Evolutionary conservation across 345 rosid genomes (phyloP), one percentile per base, ranked within the genome.

Genomic region (Geranium rotundifolium): DNA sequence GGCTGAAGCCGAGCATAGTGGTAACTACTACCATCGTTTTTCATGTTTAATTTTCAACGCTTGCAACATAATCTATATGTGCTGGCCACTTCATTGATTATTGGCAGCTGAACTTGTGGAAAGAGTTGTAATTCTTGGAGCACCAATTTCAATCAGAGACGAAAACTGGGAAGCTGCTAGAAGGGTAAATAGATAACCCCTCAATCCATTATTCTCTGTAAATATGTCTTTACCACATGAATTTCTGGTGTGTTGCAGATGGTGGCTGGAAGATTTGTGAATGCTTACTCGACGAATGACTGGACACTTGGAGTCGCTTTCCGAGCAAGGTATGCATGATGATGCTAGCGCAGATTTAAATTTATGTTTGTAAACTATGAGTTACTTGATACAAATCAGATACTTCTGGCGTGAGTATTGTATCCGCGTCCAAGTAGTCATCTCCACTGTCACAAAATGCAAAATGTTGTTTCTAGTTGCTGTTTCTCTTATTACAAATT

Each of bases 291-390:
- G 13, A 80, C 88, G 17, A 82, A 76, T 65, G 99, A 93, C 57
- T 93, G 99, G 99, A 93, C 76, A 23, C 99, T 93, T 34, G 99
- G 89, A 76, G 71, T 93, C 65, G 97, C 96, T 66, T 90, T 90
- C 69, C 99, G 99, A 17, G 97, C 99, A 34, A 93, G 95, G 99
- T 93, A 85, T 59, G 59, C 19, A 30, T 62, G 63, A 34, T 65
- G 39, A 54, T n/a, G 16, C 27, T 7, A 18, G 37, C 9, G 27
- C 14, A 29, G 23, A 17, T 18, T 39, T 54, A 46, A n/a, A 27
- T 0, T 23, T 23, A 23, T 23, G 27, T 23, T 23, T 23, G 52
- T 46, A 16, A 46, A 46, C 15, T 46, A 46, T 2, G 0, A 46
- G 3, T 46, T 46, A 14, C 15, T 46, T 14, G 1, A 9, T 0